Conservation (phyloP, 208 protist genomes). For the Crithidia sp. region DNA sequence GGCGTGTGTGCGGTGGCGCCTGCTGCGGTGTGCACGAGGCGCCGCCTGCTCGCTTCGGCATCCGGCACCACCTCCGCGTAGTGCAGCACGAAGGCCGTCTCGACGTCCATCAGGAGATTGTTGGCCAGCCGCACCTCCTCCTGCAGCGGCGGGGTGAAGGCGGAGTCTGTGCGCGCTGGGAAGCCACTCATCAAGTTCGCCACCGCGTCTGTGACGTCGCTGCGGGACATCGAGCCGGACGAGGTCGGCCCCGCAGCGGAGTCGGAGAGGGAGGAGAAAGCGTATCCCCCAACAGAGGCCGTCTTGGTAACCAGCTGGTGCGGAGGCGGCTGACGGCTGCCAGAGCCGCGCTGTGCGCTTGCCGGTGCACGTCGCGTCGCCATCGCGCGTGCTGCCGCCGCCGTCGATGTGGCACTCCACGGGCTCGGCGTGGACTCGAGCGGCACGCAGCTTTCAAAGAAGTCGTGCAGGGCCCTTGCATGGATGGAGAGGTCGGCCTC, state of each 20-base stretch:
- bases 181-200: neutral
- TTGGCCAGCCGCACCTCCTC: constrained; percentile 23
- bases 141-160: constrained; percentile 5
- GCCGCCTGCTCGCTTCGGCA: neutral
- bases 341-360: neutral
- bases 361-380: neutral
- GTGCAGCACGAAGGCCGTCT: constrained; percentile 51
- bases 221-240: constrained; percentile 11
- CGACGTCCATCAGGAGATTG: constrained; percentile 21
- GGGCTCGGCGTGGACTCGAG: constrained; percentile 15
- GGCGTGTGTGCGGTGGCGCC: neutral
- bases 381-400: neutral
- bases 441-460: constrained; percentile 12
- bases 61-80: constrained; percentile 40
- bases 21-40: neutral
- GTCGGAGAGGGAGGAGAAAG: constrained; percentile 19
- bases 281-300: neutral
- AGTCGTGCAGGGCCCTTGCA: constrained; percentile 15
- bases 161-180: neutral
- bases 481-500: constrained; percentile 2
- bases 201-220: constrained; percentile 6
- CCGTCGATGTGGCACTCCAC: neutral
- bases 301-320: neutral
- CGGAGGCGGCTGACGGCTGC: neutral
- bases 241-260: constrained; percentile 6